Conservation (phyloP, 2,329 filamentous ascomycete genomes). For the Exophiala viscosa region DNA sequence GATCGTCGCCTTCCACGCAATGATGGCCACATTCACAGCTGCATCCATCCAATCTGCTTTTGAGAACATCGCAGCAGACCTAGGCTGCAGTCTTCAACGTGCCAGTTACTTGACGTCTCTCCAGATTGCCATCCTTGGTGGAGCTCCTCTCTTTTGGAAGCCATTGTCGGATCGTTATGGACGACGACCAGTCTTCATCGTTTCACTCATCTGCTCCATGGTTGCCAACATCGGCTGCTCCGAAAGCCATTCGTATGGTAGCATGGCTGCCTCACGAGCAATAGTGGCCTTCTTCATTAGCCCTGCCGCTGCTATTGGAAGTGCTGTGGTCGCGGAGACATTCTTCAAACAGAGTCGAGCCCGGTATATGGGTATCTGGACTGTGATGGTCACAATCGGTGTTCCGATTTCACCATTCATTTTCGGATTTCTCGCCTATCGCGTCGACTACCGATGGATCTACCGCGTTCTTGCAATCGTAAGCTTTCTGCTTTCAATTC, state of each 20-base stretch:
- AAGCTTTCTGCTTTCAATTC: slow-evolving; percentile 17
- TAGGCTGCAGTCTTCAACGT: slow-evolving; percentile 47
- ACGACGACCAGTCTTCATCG: slow-evolving; percentile 52
- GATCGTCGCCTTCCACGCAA: slow-evolving; percentile 56
- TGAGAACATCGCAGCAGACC: slow-evolving; percentile 50
- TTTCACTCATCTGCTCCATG: slow-evolving; percentile 47
- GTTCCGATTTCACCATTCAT: slow-evolving; percentile 37
- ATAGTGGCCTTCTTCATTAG: slow-evolving; percentile 55
- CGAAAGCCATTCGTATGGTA: slow-evolving; percentile 45
- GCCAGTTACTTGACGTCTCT: slow-evolving; percentile 55
- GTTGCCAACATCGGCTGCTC: slow-evolving; percentile 55
- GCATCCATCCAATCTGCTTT: slow-evolving; percentile 55
- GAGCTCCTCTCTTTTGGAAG: slow-evolving; percentile 55
- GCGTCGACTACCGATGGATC: slow-evolving; percentile 56
- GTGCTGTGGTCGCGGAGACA: slow-evolving; percentile 55
- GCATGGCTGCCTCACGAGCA: slow-evolving; percentile 52
- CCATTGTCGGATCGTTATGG: slow-evolving; percentile 54
- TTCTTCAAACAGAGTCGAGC: slow-evolving; percentile 56
- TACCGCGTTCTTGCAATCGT: slow-evolving; percentile 57
- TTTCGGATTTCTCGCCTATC: slow-evolving; percentile 48
- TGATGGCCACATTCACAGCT: slow-evolving; percentile 56
- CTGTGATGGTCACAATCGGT: slow-evolving; percentile 49
- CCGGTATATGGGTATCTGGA: slow-evolving; percentile 58
- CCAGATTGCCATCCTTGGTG: slow-evolving; percentile 54
- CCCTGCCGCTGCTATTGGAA: slow-evolving; percentile 53